Evolutionary conservation across 495 filamentous ascomycete species (phyloP).

Genomic region (Pyronema omphalodes): DNA sequence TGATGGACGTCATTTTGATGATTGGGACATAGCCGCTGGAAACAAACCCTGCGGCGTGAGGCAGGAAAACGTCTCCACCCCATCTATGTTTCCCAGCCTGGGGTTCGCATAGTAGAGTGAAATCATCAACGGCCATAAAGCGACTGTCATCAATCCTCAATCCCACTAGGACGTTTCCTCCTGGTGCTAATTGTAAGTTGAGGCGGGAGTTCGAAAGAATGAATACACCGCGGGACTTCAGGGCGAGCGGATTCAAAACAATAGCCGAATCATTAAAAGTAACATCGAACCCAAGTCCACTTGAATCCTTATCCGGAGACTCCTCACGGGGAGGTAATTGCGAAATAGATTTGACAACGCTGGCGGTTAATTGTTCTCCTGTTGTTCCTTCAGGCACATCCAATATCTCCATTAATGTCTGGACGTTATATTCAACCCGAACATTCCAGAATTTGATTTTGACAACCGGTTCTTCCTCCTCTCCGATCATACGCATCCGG

Average conservation of each 20-base stretch:
- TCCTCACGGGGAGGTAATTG: slow-evolving; percentile 33
- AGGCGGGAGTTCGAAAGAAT: slow-evolving; percentile 63
- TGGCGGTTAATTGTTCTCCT: slow-evolving; percentile 54
- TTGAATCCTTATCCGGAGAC: background rate
- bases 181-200: slow-evolving; percentile 39
- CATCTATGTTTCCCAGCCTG: slow-evolving; percentile 19
- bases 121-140: slow-evolving; percentile 67
- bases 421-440: slow-evolving; percentile 65
- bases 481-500: slow-evolving; percentile 71
- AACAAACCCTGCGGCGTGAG: slow-evolving; percentile 48
- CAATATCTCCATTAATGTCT: slow-evolving; percentile 61
- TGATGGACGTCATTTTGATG: slow-evolving; percentile 64
- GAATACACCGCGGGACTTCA: slow-evolving; percentile 52
- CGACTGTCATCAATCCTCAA: slow-evolving; percentile 61
- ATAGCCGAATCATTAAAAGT: slow-evolving; percentile 59
- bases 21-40: slow-evolving; percentile 64
- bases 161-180: slow-evolving; percentile 38
- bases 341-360: slow-evolving; percentile 60
- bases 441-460: slow-evolving; percentile 72
- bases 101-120: slow-evolving; percentile 28
- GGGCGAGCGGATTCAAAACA: slow-evolving; percentile 66
- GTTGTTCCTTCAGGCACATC: slow-evolving; percentile 46
- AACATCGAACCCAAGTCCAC: slow-evolving; percentile 45
- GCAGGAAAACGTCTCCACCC: slow-evolving; percentile 22
- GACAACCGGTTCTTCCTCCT: slow-evolving; percentile 81